Conservation (phyloP, 371 early-diverging fungal genomes). For the Mortierella sp. region DNA sequence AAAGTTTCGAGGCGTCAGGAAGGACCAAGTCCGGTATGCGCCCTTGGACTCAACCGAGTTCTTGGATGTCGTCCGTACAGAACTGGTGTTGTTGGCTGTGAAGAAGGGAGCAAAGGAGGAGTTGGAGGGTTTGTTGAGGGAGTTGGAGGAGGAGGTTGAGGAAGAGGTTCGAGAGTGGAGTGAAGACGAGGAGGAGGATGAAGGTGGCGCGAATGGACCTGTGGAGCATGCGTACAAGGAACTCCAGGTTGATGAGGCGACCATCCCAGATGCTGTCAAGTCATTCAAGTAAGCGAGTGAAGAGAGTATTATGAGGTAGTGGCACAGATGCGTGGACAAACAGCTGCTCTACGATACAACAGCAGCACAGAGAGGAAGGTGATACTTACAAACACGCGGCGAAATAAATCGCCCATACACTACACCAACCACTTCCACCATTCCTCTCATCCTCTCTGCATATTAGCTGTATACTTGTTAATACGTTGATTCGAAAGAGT, state of each 20-base stretch:
- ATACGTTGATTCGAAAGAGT: no score
- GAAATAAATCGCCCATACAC: no score
- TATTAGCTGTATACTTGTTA: no score
- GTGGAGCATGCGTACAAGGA: slow-evolving; percentile 28
- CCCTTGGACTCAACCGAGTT: slow-evolving; percentile 28
- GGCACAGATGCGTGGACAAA: no score
- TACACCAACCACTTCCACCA: no score
- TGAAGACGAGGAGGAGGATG: not conserved
- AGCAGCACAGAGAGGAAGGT: no score
- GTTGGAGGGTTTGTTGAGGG: slow-evolving; percentile 19
- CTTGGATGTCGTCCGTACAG: slow-evolving; percentile 22
- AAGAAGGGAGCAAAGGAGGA: slow-evolving; percentile 23
- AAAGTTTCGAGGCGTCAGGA: slow-evolving; percentile 29
- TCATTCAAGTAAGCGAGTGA: slow-evolving; percentile 21
- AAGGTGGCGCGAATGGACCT: not conserved
- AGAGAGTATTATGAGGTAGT: not conserved
- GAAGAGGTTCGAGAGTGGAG: slow-evolving; percentile 9
- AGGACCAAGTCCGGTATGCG: slow-evolving; percentile 32
- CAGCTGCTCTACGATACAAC: no score
- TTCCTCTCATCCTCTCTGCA: no score
- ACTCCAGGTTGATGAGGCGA: slow-evolving; percentile 21
- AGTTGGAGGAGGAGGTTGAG: slow-evolving; percentile 21
- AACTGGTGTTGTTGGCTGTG: slow-evolving; percentile 26
- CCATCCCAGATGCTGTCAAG: slow-evolving; percentile 14
- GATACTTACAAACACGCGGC: no score